Percentiles rank a stretch among this genome's conserved stretches.
phyloP scores from a whole-genome alignment of 2,329 filamentous ascomycete species.

The Hypoxylon sp. region DNA sequence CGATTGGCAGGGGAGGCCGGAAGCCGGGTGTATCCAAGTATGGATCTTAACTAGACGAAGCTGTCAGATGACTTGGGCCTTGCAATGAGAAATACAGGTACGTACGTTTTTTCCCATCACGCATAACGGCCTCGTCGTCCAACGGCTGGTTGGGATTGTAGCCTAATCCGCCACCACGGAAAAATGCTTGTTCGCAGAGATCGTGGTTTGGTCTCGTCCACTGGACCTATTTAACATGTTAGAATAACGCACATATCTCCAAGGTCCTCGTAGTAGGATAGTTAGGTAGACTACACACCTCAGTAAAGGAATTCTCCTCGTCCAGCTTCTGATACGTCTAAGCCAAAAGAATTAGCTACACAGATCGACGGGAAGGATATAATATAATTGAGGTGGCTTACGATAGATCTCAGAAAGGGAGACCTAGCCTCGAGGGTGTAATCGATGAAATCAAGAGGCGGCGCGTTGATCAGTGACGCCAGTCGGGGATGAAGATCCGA shows the following conservation, averaged over 20 bases:
- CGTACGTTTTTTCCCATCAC: not conserved
- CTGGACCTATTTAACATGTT: not conserved
- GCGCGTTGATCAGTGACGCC: not conserved
- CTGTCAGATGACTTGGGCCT: conserved; percentile 6
- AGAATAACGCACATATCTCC: not conserved
- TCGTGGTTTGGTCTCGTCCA: conserved; percentile 28
- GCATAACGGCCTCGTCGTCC: not conserved
- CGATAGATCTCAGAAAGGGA: not conserved
- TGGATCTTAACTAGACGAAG: conserved; percentile 21
- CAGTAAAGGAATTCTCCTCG: not conserved
- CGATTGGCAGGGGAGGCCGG: not conserved
- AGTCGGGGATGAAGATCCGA: not conserved
- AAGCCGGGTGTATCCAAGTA: not conserved
- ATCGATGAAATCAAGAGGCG: not conserved
- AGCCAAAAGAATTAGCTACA: not conserved
- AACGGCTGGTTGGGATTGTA: too few relatives aligned
- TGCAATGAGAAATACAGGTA: not conserved
- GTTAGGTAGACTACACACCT: not conserved
- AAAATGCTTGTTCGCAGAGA: conserved; percentile 26
- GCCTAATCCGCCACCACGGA: conserved; percentile 10
- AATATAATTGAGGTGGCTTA: not conserved
- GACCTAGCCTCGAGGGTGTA: not conserved
- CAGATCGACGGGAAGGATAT: not conserved
- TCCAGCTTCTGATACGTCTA: not conserved
- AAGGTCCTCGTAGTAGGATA: not conserved